Evolutionary conservation across 1,284 basidiomycete species (phyloP).

Genomic region (Malassezia furfur): DNA sequence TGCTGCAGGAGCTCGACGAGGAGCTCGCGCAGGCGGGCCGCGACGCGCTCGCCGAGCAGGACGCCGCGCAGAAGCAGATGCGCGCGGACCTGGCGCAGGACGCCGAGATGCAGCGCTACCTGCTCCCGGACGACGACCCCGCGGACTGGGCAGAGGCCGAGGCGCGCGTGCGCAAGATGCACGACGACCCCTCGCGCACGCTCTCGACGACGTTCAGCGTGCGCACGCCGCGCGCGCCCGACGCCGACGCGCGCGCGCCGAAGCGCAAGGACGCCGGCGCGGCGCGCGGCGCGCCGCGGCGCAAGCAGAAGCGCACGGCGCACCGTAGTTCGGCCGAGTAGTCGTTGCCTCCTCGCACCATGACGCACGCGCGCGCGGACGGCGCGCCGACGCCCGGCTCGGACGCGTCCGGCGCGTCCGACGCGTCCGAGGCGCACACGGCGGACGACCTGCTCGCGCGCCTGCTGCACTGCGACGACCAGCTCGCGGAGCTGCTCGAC

Average conservation of each 20-base stretch:
- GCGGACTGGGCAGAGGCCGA: constrained; percentile 40
- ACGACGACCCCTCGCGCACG: constrained; percentile 21
- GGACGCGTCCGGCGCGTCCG: background rate
- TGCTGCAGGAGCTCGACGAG: constrained; percentile 26
- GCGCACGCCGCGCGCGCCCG: background rate
- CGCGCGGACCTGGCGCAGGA: constrained; percentile 23
- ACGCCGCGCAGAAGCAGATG: constrained; percentile 12
- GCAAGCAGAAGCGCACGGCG: background rate
- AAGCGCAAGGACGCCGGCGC: background rate
- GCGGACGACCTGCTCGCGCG: constrained; percentile 14
- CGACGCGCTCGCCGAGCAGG: constrained; percentile 20
- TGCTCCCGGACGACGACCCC: constrained; percentile 22
- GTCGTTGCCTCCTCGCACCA: background rate
- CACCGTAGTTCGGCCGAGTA: constrained; percentile 6
- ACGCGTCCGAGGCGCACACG: background rate
- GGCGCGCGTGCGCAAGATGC: constrained; percentile 28
- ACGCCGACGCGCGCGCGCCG: background rate
- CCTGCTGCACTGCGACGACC: constrained; percentile 17
- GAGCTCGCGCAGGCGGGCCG: constrained; percentile 32
- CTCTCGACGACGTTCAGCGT: constrained; percentile 20
- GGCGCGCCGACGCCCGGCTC: too few species aligned
- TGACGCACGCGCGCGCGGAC: background rate
- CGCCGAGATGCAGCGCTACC: constrained; percentile 30
- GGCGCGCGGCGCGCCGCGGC: background rate
- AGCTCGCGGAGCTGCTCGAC: constrained; percentile 10